These are phyloP conservation scores for Gymnopus androsaceus DNA, from an alignment of 1,284 basidiomycete species.

Conservation along the genomic window DNA sequence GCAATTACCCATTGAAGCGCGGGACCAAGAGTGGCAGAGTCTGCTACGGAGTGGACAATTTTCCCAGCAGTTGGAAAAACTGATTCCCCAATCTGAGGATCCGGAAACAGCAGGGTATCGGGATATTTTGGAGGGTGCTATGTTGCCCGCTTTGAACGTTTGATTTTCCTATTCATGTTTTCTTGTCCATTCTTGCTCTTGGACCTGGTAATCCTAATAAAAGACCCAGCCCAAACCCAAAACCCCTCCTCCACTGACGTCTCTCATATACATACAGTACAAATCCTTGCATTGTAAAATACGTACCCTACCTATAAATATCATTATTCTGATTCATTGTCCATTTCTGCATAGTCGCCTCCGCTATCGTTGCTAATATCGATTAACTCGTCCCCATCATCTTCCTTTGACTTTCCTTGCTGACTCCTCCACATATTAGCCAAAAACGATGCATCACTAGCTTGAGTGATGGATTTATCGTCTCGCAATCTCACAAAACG, in stretches of 20 bases:
- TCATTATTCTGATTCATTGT: neutral
- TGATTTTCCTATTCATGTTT: no score
- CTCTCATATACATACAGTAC: no score
- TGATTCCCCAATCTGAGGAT: slow-evolving; percentile 23
- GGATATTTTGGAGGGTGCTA: slow-evolving; percentile 2
- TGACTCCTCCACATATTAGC: slow-evolving; percentile 71
- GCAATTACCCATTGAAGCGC: slow-evolving; percentile 29
- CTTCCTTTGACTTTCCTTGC: slow-evolving; percentile 43
- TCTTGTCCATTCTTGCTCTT: no score
- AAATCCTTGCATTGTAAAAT: neutral
- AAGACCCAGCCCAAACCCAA: no score
- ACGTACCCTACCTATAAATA: no score
- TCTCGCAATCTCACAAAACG: slow-evolving; percentile 80
- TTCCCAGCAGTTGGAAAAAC: slow-evolving; percentile 32
- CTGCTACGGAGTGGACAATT: slow-evolving; percentile 37
- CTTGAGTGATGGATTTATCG: slow-evolving; percentile 80
- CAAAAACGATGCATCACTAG: slow-evolving; percentile 76
- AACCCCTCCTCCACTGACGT: no score
- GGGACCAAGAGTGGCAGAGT: slow-evolving; percentile 48
- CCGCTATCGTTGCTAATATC: slow-evolving; percentile 33
- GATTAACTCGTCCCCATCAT: slow-evolving; percentile 56
- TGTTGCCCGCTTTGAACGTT: neutral
- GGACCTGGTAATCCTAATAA: no score
- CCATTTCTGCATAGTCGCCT: slow-evolving; percentile 4
- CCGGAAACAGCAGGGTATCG: slow-evolving; percentile 3